These are phyloP conservation scores for Gnetum montanum DNA, from an alignment of 75 land plant species.

Conservation along the genomic window DNA sequence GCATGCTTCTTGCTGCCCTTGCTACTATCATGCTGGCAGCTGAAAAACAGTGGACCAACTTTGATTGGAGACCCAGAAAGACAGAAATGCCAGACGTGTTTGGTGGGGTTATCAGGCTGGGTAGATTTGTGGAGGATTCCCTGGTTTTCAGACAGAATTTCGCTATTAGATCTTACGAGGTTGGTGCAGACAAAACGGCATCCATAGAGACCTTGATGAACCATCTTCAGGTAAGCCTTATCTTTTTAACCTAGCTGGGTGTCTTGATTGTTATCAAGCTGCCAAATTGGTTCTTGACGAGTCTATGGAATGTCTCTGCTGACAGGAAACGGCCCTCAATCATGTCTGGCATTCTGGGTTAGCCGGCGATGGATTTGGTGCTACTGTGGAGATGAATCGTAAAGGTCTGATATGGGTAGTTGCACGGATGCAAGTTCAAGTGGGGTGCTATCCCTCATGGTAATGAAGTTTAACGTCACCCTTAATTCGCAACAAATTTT, in stretches of 20 bases:
- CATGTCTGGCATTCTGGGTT: constrained; percentile 70
- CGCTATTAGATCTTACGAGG: constrained; percentile 68
- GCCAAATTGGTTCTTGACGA: not conserved
- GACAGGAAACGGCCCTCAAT: constrained; percentile 69
- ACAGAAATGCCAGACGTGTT: constrained; percentile 21
- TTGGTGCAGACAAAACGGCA: constrained; percentile 66
- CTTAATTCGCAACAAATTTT: too few species aligned
- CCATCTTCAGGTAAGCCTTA: constrained; percentile 62
- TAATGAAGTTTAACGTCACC: too few species aligned
- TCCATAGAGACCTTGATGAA: constrained; percentile 69
- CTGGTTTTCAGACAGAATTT: constrained; percentile 68
- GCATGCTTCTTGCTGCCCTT: constrained; percentile 75
- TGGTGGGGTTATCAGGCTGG: constrained; percentile 37
- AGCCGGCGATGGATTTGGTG: constrained; percentile 75
- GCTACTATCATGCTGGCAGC: constrained; percentile 69
- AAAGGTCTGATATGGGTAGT: constrained; percentile 73
- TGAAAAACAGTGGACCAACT: constrained; percentile 68
- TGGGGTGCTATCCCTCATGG: constrained; percentile 63
- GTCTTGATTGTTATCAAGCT: not conserved
- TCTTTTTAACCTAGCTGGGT: too few species aligned
- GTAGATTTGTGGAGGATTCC: constrained; percentile 49
- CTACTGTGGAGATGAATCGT: constrained; percentile 56
- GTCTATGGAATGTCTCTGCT: not conserved
- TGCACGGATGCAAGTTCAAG: constrained; percentile 57
- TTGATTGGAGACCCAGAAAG: constrained; percentile 12